phyloP scores from a whole-genome alignment of 2,329 filamentous ascomycete genomes.

The Westerdykella aurantiaca region DNA sequence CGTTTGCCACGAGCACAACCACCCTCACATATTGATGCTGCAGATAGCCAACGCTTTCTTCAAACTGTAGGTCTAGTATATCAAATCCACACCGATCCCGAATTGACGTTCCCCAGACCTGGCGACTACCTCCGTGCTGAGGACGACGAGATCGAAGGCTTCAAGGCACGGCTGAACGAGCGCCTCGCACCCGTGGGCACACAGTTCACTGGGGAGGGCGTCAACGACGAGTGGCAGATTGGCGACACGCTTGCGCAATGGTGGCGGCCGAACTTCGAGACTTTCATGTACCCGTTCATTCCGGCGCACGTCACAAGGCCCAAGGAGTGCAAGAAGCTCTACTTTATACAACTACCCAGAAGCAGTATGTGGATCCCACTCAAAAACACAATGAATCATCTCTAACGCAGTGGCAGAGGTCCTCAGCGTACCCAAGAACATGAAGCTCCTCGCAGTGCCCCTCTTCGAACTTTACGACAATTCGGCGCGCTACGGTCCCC shows the following conservation, averaged over 20 bases:
- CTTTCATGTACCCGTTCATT: conserved; percentile 99
- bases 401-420: conserved; percentile 58
- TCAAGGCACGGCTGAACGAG: conserved; percentile 89
- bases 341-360: conserved; percentile 89
- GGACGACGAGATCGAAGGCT: conserved; percentile 89
- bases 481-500: conserved; percentile 86
- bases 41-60: conserved; percentile 99
- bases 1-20: conserved; percentile 98
- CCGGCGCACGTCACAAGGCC: conserved; percentile 92
- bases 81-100: background rate
- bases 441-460: conserved; percentile 96
- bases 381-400: background rate
- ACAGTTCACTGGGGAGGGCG: conserved; percentile 72
- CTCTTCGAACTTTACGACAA: conserved; percentile 99
- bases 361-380: conserved; percentile 60
- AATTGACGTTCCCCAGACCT: conserved; percentile 47
- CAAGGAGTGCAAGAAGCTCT: conserved; percentile 99
- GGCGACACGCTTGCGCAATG: conserved; percentile 94
- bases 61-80: conserved; percentile 61
- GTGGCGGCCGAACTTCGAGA: conserved; percentile 99
- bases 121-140: conserved; percentile 88
- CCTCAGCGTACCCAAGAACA: conserved; percentile 95
- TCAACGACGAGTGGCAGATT: conserved; percentile 90
- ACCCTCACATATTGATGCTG: conserved; percentile 96
- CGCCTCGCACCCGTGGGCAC: conserved; percentile 86